Evolutionary conservation across 768 basidiomycete species (phyloP).

Genomic region (Leccinum arenicola): DNA sequence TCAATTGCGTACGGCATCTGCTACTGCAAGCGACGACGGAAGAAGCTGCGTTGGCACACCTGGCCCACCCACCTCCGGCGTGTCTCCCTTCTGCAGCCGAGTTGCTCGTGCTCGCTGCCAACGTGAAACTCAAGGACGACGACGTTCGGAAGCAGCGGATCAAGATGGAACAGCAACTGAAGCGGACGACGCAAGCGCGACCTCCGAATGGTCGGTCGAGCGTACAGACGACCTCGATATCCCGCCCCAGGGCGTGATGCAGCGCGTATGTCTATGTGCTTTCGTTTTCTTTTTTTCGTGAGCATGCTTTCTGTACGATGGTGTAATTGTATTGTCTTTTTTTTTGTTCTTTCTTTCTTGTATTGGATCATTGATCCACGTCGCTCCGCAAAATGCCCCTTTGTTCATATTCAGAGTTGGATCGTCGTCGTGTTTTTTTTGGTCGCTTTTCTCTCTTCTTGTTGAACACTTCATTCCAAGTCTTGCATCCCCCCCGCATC

Average conservation of each 20-base stretch:
- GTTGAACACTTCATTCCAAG: neutral
- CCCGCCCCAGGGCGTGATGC: constrained; percentile 25
- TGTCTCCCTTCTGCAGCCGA: constrained; percentile 58
- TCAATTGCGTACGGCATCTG: constrained; percentile 56
- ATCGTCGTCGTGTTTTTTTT: constrained; percentile 2
- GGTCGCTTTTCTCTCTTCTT: neutral
- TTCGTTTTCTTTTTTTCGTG: constrained; percentile 1
- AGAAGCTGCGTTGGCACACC: constrained; percentile 44
- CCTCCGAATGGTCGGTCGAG: constrained; percentile 25
- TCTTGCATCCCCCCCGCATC: constrained; percentile 9
- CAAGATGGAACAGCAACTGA: constrained; percentile 74
- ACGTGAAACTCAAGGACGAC: constrained; percentile 75
- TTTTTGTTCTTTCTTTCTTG: neutral
- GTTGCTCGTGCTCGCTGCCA: constrained; percentile 58
- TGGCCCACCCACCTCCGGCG: constrained; percentile 50
- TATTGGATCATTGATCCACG: neutral
- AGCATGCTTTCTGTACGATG: constrained; percentile 13
- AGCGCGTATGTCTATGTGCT: neutral
- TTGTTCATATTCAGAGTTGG: neutral
- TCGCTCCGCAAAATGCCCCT: neutral
- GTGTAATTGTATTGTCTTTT: neutral
- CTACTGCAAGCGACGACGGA: constrained; percentile 52
- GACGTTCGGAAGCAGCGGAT: constrained; percentile 71
- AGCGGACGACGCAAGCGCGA: constrained; percentile 50
- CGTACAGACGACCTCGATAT: constrained; percentile 28